Base-by-base conservation (phyloP, 257 asterid genomes). In the Ligustrum vulgare region DNA sequence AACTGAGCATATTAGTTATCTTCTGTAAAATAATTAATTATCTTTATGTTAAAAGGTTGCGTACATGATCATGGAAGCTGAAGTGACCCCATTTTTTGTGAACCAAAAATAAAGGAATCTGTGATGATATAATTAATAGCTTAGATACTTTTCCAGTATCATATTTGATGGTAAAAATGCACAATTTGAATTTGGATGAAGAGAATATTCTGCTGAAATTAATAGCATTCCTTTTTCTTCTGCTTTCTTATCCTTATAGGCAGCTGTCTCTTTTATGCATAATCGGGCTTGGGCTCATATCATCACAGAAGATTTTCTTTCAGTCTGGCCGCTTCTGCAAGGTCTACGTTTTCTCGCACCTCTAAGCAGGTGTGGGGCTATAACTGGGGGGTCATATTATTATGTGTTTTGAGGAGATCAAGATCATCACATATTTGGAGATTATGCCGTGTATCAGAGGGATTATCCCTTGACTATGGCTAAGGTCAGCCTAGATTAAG, bases 291-390 rank as follows among this genome's bases (percentile, higher is more conserved):
- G 78, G 80, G 79, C 82, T 81, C 86, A 70, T 76, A 72, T 77
- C 64, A 84, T 80, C 82, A 85, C 82, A 80, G 39, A 81, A 76
- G 78, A 73, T 80, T 85, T 88, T 79, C 81, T 78, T 93, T 88
- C 97, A 95, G 90, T 92, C 99, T 94, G 99, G 99, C 99, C 86
- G 91, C 90, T 93, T 64, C 87, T 86, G 84, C 78, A 84, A 73
- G 81, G 70, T 86, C 85, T 73, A 77, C 79, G 74, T 85, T 82
- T 87, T 87, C 97, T 91, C 97, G 78, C 98, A 89, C 99, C 99
- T 89, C 84, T 75, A 76, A 83, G 89, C 79, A 83, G 99, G 99
- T 92, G 98, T 89, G 97, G 99, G 96, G 94, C 79, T 82, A 82
- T 62, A 87, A 80, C 74, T 83, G 87, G 81, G 77, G 86, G 75